Base-by-base conservation (phyloP, 331 rosid genomes). In the Quercus lobata region DNA sequence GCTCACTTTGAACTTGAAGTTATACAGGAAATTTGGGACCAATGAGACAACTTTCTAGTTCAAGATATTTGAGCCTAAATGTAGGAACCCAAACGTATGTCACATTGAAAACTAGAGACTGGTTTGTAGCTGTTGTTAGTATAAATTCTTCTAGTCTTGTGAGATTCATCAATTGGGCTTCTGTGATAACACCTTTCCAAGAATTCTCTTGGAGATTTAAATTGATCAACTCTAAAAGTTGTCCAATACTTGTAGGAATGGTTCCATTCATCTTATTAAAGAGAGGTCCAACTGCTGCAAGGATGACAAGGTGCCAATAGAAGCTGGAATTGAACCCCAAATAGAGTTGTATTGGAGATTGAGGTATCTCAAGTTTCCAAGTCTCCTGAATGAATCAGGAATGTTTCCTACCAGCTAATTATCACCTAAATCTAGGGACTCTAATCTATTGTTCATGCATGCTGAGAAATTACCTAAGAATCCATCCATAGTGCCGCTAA, bases 1-100 rank as follows among this genome's bases (percentile, higher is more conserved):
- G 12, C 12, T 82, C 71, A 71, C 57, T 78, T 34, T 83, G 82
- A 69, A 73, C 68, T 19, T 66, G 76, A 56, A 78, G 76, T 54
- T 79, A 73, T 46, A 22, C 6, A 0, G 79, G 65, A 22, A 78
- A 78, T 6, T 32, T 11, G 49, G 52, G 77, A 41, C 86, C 12
- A 41, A 41, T 41, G 46, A 41, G 46, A 41, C 11, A 41, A 9
- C 46, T 41, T 41, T 41, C 46, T 76, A 83, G 52, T 14, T 5
- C 0, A 63, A 83, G 19, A 1, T 0, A 1, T 19, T 7, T 32
- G 61, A 83, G 86, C 53, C 66, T 73, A 53, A 73, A 83, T 44
- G 80, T 58, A 32, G 83, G 76, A 68, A 78, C 34, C 73, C 30
- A 78, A 14, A 73, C 41, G 10, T 12, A 6, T 27, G 73, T 2